These are phyloP conservation scores for Amylocystis lapponica DNA, from an alignment of 768 basidiomycete genomes.

Conservation along the genomic window DNA sequence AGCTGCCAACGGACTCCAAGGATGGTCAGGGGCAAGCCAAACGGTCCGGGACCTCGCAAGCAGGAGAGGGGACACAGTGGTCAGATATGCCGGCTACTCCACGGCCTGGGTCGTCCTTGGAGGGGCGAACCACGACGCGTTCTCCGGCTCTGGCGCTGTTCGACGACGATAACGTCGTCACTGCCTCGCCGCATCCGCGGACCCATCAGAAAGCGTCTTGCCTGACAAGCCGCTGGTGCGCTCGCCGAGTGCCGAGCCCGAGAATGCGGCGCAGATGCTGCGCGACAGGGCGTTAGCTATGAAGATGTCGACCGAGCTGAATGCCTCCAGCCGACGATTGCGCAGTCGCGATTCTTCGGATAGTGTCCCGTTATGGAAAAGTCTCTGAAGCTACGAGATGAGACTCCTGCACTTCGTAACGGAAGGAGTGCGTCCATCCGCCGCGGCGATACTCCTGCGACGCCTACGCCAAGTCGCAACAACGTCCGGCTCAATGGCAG, in stretches of 20 bases:
- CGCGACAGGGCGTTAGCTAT: slow-evolving; percentile 3
- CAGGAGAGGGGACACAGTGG: too few relatives aligned
- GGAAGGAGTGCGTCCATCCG: too few relatives aligned
- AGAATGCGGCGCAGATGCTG: slow-evolving; percentile 5
- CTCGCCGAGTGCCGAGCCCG: slow-evolving; percentile 5
- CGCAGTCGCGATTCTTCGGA: slow-evolving; percentile 1
- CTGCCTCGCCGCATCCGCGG: slow-evolving; percentile 2
- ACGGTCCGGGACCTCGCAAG: too few relatives aligned
- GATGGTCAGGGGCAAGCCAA: too few relatives aligned
- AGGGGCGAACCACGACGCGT: slow-evolving; percentile 1
- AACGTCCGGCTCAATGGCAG: too few relatives aligned
- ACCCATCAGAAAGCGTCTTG: not conserved
- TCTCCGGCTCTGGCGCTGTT: slow-evolving; percentile 21
- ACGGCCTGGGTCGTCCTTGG: not conserved
- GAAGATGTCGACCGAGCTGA: slow-evolving; percentile 1
- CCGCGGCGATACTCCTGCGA: too few relatives aligned
- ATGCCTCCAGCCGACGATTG: slow-evolving; percentile 7
- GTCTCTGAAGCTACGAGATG: too few relatives aligned
- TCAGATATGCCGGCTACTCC: too few relatives aligned
- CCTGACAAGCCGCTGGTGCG: not conserved
- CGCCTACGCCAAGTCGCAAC: too few relatives aligned
- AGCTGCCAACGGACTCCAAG: too few relatives aligned
- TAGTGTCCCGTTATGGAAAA: not conserved
- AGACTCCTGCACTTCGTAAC: too few relatives aligned
- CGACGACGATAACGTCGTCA: slow-evolving; percentile 24